Percentiles rank a stretch among this genome's conserved stretches.
Evolutionary conservation across 75 land plant species (phyloP).

Genomic region (Sequoiadendron giganteum): DNA sequence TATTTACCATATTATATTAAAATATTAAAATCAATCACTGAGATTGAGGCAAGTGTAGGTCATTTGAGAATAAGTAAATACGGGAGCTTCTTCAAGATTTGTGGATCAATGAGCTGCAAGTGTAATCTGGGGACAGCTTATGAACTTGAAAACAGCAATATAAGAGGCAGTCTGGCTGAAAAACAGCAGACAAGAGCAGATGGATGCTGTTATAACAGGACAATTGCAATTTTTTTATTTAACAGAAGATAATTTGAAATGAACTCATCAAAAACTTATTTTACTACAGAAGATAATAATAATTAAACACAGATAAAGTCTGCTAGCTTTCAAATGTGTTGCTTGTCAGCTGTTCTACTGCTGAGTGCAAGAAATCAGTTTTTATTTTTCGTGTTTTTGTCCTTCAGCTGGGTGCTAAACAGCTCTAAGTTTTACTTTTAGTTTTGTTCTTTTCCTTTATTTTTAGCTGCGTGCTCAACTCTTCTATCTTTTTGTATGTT

Average conservation of each 20-base stretch:
- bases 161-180: not conserved
- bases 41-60: no score
- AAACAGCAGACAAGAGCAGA: not conserved
- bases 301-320: not conserved
- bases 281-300: no score
- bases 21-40: not conserved
- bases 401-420: no score
- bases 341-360: no score
- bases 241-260: not conserved
- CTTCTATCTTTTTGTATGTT: no score
- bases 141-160: not conserved
- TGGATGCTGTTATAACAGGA: not conserved
- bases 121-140: not conserved
- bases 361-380: no score
- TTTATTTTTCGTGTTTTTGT: no score
- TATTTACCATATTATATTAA: not conserved
- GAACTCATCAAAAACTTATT: not conserved
- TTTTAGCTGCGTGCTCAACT: no score
- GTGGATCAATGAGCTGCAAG: not conserved
- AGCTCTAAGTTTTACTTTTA: no score
- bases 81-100: not conserved
- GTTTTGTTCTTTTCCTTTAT: no score
- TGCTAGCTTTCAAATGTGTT: not conserved
- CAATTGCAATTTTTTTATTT: not conserved
- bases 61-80: not conserved